Percentiles rank a stretch among this genome's conserved stretches.
Conservation (phyloP, 495 filamentous ascomycete genomes). For the Hapsidospora chrysogenum region DNA sequence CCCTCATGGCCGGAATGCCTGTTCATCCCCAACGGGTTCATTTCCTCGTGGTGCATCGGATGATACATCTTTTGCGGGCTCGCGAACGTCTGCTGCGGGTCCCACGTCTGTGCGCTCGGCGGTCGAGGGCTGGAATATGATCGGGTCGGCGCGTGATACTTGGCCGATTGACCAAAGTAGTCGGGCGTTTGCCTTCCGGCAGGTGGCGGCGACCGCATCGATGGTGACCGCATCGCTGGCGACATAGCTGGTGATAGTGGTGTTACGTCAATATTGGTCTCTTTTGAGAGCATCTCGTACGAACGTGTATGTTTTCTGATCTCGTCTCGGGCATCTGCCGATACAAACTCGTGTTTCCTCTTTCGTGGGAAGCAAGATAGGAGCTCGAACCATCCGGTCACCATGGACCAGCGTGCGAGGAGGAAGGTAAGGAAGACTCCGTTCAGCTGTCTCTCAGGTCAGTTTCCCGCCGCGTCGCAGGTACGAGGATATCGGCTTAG, state of each 20-base stretch:
- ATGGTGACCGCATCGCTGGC: slow-evolving; percentile 12
- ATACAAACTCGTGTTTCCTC: slow-evolving; percentile 62
- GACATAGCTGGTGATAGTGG: slow-evolving; percentile 25
- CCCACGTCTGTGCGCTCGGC: slow-evolving; percentile 19
- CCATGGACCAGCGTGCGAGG: slow-evolving; percentile 65
- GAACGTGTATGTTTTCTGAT: slow-evolving; percentile 46
- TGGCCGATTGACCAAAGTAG: slow-evolving; percentile 27
- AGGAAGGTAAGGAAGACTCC: slow-evolving; percentile 75
- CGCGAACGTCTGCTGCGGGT: slow-evolving; percentile 19
- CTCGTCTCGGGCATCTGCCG: slow-evolving; percentile 55
- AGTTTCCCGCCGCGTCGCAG: background rate
- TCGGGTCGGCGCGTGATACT: slow-evolving; percentile 26
- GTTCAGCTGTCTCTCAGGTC: slow-evolving; percentile 35
- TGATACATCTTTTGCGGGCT: slow-evolving; percentile 6
- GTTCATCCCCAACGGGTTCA: slow-evolving; percentile 32
- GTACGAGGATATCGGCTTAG: no score
- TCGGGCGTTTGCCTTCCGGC: slow-evolving; percentile 26
- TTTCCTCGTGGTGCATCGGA: slow-evolving; percentile 10
- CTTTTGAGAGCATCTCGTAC: slow-evolving; percentile 67
- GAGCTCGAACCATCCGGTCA: slow-evolving; percentile 66
- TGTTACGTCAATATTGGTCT: slow-evolving; percentile 29
- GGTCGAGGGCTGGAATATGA: slow-evolving; percentile 31
- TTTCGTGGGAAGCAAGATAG: slow-evolving; percentile 25
- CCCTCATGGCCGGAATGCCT: no score
- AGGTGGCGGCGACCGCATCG: no score